These are phyloP conservation scores for Glarea lozoyensis DNA, from an alignment of 495 filamentous ascomycete genomes.

Conservation along the genomic window DNA sequence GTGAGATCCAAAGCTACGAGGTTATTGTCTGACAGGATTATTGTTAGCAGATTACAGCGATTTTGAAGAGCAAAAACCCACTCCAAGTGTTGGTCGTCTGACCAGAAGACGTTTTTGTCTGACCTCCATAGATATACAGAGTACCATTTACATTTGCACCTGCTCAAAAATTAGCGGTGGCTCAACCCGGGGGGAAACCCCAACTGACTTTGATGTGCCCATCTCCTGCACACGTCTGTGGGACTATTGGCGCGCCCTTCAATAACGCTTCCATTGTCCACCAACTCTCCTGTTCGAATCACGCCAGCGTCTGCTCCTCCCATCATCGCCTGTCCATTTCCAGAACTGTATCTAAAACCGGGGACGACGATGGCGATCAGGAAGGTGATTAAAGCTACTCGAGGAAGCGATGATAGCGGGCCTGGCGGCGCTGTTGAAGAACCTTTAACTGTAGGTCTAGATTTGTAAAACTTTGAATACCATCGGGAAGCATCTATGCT, in stretches of 20 bases:
- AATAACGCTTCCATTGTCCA: constrained; percentile 19
- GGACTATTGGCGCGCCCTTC: constrained; percentile 33
- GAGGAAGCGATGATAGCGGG: constrained; percentile 27
- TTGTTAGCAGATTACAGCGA: constrained; percentile 19
- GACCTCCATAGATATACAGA: constrained; percentile 67
- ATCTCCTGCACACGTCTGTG: constrained; percentile 55
- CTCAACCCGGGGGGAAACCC: not conserved
- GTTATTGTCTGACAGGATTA: constrained; percentile 50
- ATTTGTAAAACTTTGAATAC: constrained; percentile 9
- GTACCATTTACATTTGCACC: constrained; percentile 52
- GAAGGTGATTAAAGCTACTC: constrained; percentile 38
- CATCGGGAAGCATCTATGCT: not conserved
- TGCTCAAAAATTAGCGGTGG: constrained; percentile 9
- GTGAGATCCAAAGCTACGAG: constrained; percentile 59
- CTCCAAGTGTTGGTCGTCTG: constrained; percentile 57
- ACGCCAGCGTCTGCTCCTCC: constrained; percentile 37
- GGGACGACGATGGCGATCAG: constrained; percentile 44
- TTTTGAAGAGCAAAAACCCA: constrained; percentile 25
- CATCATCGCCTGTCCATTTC: constrained; percentile 19
- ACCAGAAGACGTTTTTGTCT: constrained; percentile 37
- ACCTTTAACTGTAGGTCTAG: constrained; percentile 30
- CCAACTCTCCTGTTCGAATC: constrained; percentile 22
- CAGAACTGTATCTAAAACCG: constrained; percentile 28
- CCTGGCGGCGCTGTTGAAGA: constrained; percentile 32
- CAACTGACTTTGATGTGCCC: constrained; percentile 56